Percentiles rank a stretch among this genome's conserved stretches.
Conservation (phyloP, 78 protist species). For the Acrasis kona region DNA sequence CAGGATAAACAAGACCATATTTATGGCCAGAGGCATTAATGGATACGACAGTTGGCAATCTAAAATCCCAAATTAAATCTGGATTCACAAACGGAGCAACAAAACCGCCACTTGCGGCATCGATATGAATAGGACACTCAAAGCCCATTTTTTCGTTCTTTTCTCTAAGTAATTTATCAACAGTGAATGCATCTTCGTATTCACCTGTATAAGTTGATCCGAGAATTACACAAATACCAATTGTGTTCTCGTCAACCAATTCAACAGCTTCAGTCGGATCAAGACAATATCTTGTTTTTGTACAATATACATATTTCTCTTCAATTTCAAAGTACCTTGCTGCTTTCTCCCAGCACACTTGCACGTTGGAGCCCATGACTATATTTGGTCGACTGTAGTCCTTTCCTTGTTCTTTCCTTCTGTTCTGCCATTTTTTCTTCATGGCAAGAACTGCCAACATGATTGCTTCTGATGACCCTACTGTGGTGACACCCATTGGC, state of each 20-base stretch:
- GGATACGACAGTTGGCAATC: no score
- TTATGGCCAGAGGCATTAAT: neutral
- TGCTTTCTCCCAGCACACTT: constrained; percentile 36
- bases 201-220: constrained; percentile 33
- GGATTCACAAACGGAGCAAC: no score
- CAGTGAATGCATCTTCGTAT: constrained; percentile 22
- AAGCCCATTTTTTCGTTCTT: neutral
- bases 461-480: no score
- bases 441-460: no score
- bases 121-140: neutral
- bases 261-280: constrained; percentile 15
- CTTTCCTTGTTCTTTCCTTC: no score
- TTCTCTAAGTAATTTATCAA: constrained; percentile 4
- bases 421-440: no score
- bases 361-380: no score
- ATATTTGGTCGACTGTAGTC: no score
- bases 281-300: neutral
- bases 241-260: constrained; percentile 32
- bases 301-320: constrained; percentile 11
- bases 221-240: constrained; percentile 25
- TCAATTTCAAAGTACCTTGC: constrained; percentile 31
- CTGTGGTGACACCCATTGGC: no score
- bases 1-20: constrained; percentile 6
- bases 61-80: no score
- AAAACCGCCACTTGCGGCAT: no score